Evolutionary conservation across 2,329 filamentous ascomycete genomes (phyloP).

Genomic region (Capronia epimyces): DNA sequence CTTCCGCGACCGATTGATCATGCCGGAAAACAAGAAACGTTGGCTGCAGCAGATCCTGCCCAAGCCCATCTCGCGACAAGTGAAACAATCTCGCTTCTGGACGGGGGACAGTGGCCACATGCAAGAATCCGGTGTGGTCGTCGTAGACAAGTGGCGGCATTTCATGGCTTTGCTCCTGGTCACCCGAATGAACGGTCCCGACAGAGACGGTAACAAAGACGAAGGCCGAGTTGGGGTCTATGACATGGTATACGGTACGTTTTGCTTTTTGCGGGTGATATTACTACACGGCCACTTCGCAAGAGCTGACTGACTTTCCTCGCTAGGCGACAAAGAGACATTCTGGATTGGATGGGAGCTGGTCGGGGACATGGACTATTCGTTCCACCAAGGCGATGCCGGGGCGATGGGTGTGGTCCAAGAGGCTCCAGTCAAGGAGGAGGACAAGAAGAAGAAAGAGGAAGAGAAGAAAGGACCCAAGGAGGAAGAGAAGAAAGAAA

Average conservation of each 20-base stretch:
- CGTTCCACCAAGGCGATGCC: conserved; percentile 41
- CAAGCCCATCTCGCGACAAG: conserved; percentile 40
- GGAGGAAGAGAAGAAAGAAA: background rate
- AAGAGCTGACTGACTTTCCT: background rate
- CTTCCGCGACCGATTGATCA: conserved; percentile 44
- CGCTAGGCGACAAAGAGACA: conserved; percentile 45
- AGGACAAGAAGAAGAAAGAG: conserved; percentile 4
- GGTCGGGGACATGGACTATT: conserved; percentile 40
- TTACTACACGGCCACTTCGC: no score
- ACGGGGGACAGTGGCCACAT: conserved; percentile 27
- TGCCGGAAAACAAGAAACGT: conserved; percentile 35
- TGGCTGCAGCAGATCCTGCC: conserved; percentile 44
- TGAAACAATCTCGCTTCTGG: conserved; percentile 33
- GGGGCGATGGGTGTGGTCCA: conserved; percentile 26
- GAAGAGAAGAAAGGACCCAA: conserved; percentile 16
- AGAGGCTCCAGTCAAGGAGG: conserved; percentile 17
- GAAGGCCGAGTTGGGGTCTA: conserved; percentile 41
- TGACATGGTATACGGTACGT: conserved; percentile 44
- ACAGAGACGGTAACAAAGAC: conserved; percentile 39
- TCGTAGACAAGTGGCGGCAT: conserved; percentile 46
- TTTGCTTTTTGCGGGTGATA: no score
- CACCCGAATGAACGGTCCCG: conserved; percentile 36
- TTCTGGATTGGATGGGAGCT: conserved; percentile 49
- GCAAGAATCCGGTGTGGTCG: conserved; percentile 46
- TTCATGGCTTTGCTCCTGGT: conserved; percentile 43